These are phyloP conservation scores for Candida patagonica DNA, from an alignment of 805 yeast species.

Conservation along the genomic window DNA sequence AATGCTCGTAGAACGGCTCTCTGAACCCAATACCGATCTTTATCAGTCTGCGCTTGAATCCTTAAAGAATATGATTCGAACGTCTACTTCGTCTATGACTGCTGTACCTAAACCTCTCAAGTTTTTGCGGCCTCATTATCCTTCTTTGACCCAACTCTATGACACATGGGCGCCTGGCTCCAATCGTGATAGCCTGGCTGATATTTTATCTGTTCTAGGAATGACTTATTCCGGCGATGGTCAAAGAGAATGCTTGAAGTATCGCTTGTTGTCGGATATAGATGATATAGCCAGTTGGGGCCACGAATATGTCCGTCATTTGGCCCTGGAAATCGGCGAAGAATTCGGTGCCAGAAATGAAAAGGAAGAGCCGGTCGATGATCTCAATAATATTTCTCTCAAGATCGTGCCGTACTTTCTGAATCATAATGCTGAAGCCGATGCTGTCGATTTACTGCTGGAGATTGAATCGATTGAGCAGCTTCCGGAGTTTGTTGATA, in stretches of 20 bases:
- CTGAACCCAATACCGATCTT: constrained; percentile 32
- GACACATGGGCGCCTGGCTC: constrained; percentile 45
- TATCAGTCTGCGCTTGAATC: constrained; percentile 56
- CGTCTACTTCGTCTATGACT: constrained; percentile 96
- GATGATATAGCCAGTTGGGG: constrained; percentile 83
- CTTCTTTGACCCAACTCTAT: constrained; percentile 54
- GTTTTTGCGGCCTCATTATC: constrained; percentile 82
- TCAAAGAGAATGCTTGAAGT: constrained; percentile 68
- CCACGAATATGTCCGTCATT: constrained; percentile 93
- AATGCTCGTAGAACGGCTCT: constrained; percentile 60
- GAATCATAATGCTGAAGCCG: constrained; percentile 95
- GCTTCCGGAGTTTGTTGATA: constrained; percentile 76
- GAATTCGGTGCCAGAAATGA: constrained; percentile 38
- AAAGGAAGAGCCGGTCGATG: constrained; percentile 23
- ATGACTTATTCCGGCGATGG: constrained; percentile 87
- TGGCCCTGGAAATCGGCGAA: constrained; percentile 91
- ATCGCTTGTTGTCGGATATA: constrained; percentile 54
- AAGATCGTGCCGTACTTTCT: constrained; percentile 82
- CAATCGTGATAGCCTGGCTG: constrained; percentile 56
- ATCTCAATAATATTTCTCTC: constrained; percentile 56
- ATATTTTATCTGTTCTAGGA: constrained; percentile 83
- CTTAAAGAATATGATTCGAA: constrained; percentile 70
- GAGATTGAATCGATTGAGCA: constrained; percentile 85
- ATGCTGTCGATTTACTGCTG: constrained; percentile 86
- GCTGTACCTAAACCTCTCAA: constrained; percentile 99